Evolutionary conservation across 1,284 basidiomycete genomes (phyloP).

Genomic region (Coriolopsis trogii): DNA sequence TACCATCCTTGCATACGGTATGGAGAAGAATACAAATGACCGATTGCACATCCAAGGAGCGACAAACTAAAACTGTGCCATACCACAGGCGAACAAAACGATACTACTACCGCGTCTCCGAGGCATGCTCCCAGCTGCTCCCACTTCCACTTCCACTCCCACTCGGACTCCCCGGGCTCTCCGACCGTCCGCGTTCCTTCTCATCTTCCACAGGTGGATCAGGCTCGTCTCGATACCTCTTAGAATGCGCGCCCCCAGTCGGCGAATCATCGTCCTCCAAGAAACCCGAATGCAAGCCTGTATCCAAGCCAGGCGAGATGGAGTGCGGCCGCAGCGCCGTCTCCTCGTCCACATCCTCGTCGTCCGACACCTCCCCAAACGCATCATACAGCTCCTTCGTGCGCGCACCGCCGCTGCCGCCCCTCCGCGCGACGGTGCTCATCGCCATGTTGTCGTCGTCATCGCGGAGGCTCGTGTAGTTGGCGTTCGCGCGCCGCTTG

Average conservation of each 20-base stretch:
- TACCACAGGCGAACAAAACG: no score
- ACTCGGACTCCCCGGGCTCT: constrained; percentile 36
- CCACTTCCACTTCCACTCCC: constrained; percentile 43
- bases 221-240: constrained; percentile 64
- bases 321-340: constrained; percentile 47
- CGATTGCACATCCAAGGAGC: constrained; percentile 5
- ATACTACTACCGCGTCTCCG: constrained; percentile 43
- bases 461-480: constrained; percentile 68
- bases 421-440: constrained; percentile 50
- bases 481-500: constrained; percentile 45
- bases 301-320: constrained; percentile 32
- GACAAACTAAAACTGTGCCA: background rate
- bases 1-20: constrained; percentile 23
- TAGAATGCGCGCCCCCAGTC: constrained; percentile 35
- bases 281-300: constrained; percentile 64
- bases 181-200: constrained; percentile 36
- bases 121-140: constrained; percentile 79
- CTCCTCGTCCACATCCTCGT: constrained; percentile 72
- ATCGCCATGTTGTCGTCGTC: constrained; percentile 79
- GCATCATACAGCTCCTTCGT: constrained; percentile 91
- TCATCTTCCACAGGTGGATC: constrained; percentile 32
- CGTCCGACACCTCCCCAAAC: constrained; percentile 84
- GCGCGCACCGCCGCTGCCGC: constrained; percentile 40
- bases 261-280: constrained; percentile 64
- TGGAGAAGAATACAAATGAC: constrained; percentile 14